These are phyloP conservation scores for Candida boidinii DNA, from an alignment of 805 yeast genomes.

Conservation along the genomic window DNA sequence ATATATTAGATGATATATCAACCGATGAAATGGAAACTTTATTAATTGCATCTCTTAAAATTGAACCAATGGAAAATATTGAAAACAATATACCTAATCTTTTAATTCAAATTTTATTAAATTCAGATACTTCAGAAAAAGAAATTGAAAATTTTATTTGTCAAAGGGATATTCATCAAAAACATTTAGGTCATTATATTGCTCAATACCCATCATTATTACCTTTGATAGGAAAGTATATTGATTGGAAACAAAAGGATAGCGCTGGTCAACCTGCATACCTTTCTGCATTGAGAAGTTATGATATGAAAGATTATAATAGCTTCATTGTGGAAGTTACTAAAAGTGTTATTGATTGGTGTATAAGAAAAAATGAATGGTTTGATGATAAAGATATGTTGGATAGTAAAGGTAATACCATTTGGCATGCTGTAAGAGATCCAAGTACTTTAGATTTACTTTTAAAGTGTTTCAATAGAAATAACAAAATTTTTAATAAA, in stretches of 20 bases:
- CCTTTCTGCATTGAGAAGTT: conserved; percentile 65
- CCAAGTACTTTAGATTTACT: conserved; percentile 35
- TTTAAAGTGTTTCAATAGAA: conserved; percentile 26
- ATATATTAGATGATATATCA: conserved; percentile 55
- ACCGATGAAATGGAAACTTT: no score
- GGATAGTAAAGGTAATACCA: conserved; percentile 66
- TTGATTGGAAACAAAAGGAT: conserved; percentile 69
- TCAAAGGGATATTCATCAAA: conserved; percentile 38
- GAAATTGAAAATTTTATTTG: conserved; percentile 46
- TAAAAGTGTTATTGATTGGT: conserved; percentile 34
- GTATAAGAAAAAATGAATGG: conserved; percentile 15
- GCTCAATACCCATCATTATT: conserved; percentile 49
- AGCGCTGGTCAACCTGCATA: conserved; percentile 68
- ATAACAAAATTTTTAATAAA: no score
- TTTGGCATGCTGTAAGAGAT: conserved; percentile 59
- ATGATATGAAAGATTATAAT: conserved; percentile 64
- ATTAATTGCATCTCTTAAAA: no score
- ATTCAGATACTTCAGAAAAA: no score
- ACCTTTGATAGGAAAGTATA: conserved; percentile 40
- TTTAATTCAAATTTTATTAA: no score
- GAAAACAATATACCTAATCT: no score
- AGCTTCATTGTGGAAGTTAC: conserved; percentile 39
- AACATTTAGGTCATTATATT: conserved; percentile 70
- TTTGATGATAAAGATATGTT: conserved; percentile 54
- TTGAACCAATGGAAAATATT: no score